Evolutionary conservation across 768 basidiomycete species (phyloP).

Genomic region (Russula ochroleuca): DNA sequence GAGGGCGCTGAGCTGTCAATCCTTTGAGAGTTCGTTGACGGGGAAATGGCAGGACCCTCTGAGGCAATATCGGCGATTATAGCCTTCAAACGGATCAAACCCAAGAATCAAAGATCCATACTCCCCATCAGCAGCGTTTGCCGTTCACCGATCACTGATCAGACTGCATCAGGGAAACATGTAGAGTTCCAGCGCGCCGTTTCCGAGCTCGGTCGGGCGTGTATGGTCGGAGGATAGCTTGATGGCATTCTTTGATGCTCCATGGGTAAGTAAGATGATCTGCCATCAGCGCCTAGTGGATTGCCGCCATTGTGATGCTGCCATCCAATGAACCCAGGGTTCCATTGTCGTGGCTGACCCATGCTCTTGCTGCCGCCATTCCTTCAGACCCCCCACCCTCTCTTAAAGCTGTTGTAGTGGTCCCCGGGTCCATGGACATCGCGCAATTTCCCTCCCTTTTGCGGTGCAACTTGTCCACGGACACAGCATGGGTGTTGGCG

Average conservation of each 20-base stretch:
- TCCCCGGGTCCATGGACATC: not conserved
- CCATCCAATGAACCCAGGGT: not conserved
- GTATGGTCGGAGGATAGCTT: not conserved
- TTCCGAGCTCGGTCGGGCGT: not conserved
- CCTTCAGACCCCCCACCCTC: not conserved
- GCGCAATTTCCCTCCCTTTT: not conserved
- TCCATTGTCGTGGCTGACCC: not conserved
- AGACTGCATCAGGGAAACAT: not conserved
- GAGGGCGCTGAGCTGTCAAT: not conserved
- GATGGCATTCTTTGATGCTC: not conserved
- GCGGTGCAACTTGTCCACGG: not conserved
- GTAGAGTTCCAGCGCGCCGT: not conserved
- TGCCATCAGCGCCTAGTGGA: not conserved
- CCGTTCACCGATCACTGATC: not conserved
- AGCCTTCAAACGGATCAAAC: too few relatives aligned
- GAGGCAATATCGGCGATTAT: not conserved
- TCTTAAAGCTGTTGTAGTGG: not conserved
- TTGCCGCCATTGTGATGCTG: not conserved
- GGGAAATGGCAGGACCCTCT: not conserved
- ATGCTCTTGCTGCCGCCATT: not conserved
- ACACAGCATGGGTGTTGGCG: not conserved
- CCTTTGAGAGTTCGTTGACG: not conserved
- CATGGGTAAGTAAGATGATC: too few relatives aligned
- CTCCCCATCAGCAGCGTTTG: too few relatives aligned
- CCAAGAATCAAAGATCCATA: not conserved